Conservation (phyloP, 2,329 filamentous ascomycete genomes). For the Arthrobotrys iridis region DNA sequence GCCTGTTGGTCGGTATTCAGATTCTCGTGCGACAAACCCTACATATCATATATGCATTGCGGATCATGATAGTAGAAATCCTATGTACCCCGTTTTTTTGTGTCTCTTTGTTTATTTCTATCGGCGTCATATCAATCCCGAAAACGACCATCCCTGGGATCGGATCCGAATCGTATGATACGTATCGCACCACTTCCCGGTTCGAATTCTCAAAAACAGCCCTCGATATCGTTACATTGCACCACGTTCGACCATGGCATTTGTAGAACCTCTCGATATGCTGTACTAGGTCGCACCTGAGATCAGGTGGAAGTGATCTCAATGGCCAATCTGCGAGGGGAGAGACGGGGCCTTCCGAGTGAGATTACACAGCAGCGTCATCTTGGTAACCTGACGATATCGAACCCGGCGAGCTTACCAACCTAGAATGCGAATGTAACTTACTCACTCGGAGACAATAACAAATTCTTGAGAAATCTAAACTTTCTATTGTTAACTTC, state of each 20-base stretch:
- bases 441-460: conserved; percentile 9
- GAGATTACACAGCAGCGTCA: neutral
- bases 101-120: neutral
- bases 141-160: neutral
- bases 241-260: conserved; percentile 18
- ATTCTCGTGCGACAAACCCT: conserved; percentile 7
- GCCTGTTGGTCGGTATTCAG: conserved; percentile 31
- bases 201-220: neutral
- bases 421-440: no score
- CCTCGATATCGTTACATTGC: neutral
- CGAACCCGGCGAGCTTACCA: conserved; percentile 19
- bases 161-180: conserved; percentile 15
- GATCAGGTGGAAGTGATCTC: conserved; percentile 31
- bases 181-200: neutral
- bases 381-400: conserved; percentile 8
- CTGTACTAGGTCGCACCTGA: conserved; percentile 37
- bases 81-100: no score
- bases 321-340: conserved; percentile 1
- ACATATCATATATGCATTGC: conserved; percentile 6
- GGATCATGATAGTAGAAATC: neutral
- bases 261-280: neutral
- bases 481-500: neutral
- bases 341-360: conserved; percentile 5
- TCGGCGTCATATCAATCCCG: no score
- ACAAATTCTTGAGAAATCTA: neutral